Evolutionary conservation across 108 stramenopile species (phyloP).

Genomic region (Cyclotella baltica): DNA sequence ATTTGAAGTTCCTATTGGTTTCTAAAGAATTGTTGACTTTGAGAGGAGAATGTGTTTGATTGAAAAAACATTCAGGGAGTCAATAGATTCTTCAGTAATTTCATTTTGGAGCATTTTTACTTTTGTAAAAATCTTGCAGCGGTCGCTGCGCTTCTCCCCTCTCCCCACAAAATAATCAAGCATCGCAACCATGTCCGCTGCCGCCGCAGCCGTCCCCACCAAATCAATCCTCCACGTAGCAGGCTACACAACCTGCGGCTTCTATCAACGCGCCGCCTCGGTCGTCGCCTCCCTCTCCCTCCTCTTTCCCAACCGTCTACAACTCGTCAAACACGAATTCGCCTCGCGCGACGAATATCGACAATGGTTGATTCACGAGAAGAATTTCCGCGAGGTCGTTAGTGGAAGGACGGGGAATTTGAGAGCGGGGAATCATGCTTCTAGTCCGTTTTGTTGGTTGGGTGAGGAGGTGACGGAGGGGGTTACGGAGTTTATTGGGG

Average conservation of each 20-base stretch:
- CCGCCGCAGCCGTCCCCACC: constrained; percentile 10
- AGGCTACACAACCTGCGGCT: constrained; percentile 64
- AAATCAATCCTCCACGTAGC: constrained; percentile 14
- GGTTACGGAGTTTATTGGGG: constrained; percentile 79
- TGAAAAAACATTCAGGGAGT: no score
- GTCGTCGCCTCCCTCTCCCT: constrained; percentile 81
- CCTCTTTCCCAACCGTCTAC: constrained; percentile 76
- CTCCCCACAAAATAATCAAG: background rate
- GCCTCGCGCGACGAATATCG: constrained; percentile 73
- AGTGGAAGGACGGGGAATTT: constrained; percentile 21
- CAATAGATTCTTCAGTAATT: no score
- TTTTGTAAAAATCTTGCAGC: no score
- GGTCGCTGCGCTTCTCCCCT: no score
- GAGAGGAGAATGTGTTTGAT: no score
- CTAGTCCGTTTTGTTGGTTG: constrained; percentile 80
- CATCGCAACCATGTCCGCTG: constrained; percentile 7
- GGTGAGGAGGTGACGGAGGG: constrained; percentile 51
- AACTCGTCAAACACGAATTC: constrained; percentile 80
- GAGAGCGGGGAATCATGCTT: constrained; percentile 26
- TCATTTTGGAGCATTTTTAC: no score
- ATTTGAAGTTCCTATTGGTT: no score
- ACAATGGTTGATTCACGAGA: constrained; percentile 81
- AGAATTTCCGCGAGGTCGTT: constrained; percentile 25
- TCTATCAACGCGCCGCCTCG: constrained; percentile 75
- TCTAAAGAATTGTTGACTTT: no score